A percentile compares a stretch with the other conserved stretches of the same genome.
phyloP scores from a whole-genome alignment of 2,329 filamentous ascomycete genomes.

The Coniosporium tulheliwenetii region DNA sequence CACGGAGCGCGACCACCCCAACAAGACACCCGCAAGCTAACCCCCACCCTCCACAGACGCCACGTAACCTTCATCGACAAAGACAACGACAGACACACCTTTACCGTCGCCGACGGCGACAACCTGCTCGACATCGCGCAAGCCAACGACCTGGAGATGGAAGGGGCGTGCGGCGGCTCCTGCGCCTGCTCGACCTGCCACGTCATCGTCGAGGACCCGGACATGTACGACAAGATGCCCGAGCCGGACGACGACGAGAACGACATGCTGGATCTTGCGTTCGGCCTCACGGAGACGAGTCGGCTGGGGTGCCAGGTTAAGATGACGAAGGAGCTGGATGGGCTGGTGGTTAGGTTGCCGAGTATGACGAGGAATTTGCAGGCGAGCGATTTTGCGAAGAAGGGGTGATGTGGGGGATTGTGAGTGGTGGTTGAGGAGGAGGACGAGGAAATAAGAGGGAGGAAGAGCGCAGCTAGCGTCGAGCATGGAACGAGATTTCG shows the following conservation, averaged over 20 bases:
- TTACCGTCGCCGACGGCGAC: slow-evolving; percentile 72
- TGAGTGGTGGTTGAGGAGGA: too few relatives aligned
- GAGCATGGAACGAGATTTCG: too few relatives aligned
- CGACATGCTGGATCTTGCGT: slow-evolving; percentile 82
- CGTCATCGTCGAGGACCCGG: slow-evolving; percentile 63
- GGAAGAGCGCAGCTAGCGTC: too few relatives aligned
- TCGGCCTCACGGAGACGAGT: slow-evolving; percentile 74
- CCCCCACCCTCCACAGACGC: slow-evolving; percentile 37
- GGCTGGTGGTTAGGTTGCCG: slow-evolving; percentile 69
- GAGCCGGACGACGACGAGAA: slow-evolving; percentile 39
- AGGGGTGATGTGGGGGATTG: slow-evolving; percentile 8
- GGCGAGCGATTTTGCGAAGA: slow-evolving; percentile 64
- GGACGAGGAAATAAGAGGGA: too few relatives aligned
- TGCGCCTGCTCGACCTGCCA: slow-evolving; percentile 91
- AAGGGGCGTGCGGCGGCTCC: slow-evolving; percentile 86
- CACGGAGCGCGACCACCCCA: too few relatives aligned
- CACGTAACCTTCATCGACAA: slow-evolving; percentile 91
- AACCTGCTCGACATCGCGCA: slow-evolving; percentile 94
- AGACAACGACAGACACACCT: slow-evolving; percentile 58
- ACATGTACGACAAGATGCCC: slow-evolving; percentile 57
- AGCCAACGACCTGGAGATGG: slow-evolving; percentile 92
- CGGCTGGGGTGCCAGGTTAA: slow-evolving; percentile 77
- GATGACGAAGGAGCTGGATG: slow-evolving; percentile 84
- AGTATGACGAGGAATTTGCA: slow-evolving; percentile 94
- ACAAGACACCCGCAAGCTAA: too few relatives aligned